Percentiles rank a stretch among this genome's conserved stretches.
phyloP scores from a whole-genome alignment of 2,329 filamentous ascomycete species.

The Microsporum ferrugineum region DNA sequence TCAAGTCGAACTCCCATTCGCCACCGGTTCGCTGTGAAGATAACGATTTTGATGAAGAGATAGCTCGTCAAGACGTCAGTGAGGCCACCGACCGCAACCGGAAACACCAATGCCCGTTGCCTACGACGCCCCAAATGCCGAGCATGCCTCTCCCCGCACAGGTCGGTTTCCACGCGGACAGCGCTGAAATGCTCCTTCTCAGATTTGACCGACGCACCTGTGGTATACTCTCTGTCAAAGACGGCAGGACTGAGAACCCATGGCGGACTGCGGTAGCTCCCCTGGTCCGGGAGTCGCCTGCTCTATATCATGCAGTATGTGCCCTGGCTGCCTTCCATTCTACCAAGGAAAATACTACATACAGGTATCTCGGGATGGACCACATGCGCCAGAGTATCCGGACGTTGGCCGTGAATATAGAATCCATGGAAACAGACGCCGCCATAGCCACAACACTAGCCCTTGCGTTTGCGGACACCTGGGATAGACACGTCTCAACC shows the following conservation, averaged over 20 bases:
- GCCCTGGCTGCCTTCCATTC: slow-evolving; percentile 60
- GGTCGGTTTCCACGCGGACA: slow-evolving; percentile 36
- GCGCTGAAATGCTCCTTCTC: slow-evolving; percentile 50
- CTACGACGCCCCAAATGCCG: background rate
- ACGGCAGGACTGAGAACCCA: slow-evolving; percentile 57
- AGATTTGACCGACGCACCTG: slow-evolving; percentile 57
- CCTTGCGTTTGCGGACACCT: slow-evolving; percentile 58
- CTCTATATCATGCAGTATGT: slow-evolving; percentile 56
- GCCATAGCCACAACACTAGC: slow-evolving; percentile 59
- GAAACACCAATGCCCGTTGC: background rate
- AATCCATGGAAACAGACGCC: slow-evolving; percentile 52
- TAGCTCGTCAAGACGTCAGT: slow-evolving; percentile 30
- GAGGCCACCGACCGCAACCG: background rate
- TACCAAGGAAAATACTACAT: slow-evolving; percentile 44
- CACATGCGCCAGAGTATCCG: slow-evolving; percentile 57
- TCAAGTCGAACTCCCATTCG: background rate
- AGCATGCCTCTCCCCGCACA: background rate
- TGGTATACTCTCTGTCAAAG: slow-evolving; percentile 59
- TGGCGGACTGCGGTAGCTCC: slow-evolving; percentile 64
- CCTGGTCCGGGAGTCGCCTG: slow-evolving; percentile 51
- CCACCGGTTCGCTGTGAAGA: slow-evolving; percentile 14
- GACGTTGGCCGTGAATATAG: slow-evolving; percentile 48
- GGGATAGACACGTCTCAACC: slow-evolving; percentile 58
- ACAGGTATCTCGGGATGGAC: slow-evolving; percentile 54
- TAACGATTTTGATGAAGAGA: slow-evolving; percentile 45